These are phyloP conservation scores for Litsea cubeba DNA, from an alignment of 164 flowering plant species.

Conservation along the genomic window DNA sequence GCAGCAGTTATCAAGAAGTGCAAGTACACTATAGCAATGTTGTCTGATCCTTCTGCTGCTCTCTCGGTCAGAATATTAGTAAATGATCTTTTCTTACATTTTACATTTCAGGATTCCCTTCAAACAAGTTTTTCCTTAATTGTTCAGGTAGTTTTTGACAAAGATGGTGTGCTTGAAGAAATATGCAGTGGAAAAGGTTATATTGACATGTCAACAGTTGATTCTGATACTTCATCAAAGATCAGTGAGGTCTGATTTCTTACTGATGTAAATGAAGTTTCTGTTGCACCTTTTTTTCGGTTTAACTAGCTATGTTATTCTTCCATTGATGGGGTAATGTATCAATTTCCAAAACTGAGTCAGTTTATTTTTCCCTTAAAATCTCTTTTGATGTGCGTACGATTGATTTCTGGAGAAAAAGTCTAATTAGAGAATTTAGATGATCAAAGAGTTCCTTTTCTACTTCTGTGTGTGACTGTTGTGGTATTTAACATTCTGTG, in stretches of 20 bases:
- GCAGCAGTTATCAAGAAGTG: slow-evolving; percentile 86
- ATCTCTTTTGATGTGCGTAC: too few relatives aligned
- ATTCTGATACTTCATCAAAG: slow-evolving; percentile 75
- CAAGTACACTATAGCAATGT: slow-evolving; percentile 83
- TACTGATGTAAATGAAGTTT: neutral
- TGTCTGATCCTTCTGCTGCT: slow-evolving; percentile 94
- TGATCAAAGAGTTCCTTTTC: too few relatives aligned
- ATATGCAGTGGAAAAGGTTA: slow-evolving; percentile 76
- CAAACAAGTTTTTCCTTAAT: neutral
- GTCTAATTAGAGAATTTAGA: too few relatives aligned
- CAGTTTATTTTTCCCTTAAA: too few relatives aligned
- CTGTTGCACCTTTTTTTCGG: neutral
- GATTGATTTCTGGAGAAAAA: too few relatives aligned
- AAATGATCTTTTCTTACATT: neutral
- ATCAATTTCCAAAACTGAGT: too few relatives aligned
- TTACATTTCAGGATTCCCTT: neutral
- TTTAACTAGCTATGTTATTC: neutral
- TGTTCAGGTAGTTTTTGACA: slow-evolving; percentile 80
- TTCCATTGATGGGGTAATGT: too few relatives aligned
- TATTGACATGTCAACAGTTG: slow-evolving; percentile 99
- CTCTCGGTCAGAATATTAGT: slow-evolving; percentile 51
- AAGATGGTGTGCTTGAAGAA: slow-evolving; percentile 86
- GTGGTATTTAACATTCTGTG: too few relatives aligned
- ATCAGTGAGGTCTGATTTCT: slow-evolving; percentile 58
- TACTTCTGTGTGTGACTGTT: too few relatives aligned